Conservation (phyloP, 805 yeast genomes). For the Diddensiella santjacobensis region DNA sequence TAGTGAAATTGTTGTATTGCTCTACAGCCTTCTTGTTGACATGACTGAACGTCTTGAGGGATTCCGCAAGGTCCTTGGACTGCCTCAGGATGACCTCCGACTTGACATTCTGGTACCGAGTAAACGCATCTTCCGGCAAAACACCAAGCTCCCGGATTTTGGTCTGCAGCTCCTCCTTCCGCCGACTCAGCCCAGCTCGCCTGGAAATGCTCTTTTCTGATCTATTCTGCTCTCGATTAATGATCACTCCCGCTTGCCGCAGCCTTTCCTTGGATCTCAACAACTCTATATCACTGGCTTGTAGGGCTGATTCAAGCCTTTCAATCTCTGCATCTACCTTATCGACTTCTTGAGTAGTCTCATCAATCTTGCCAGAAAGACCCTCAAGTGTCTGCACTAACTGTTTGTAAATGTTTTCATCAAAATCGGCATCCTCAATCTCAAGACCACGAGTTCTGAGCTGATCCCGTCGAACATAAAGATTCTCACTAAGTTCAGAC, state of each 20-base stretch:
- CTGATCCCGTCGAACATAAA: slow-evolving; percentile 50
- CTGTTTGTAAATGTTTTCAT: slow-evolving; percentile 5
- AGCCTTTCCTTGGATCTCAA: slow-evolving; percentile 57
- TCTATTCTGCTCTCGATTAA: slow-evolving; percentile 59
- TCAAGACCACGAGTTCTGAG: slow-evolving; percentile 23
- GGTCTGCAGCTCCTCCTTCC: slow-evolving; percentile 68
- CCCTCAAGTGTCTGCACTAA: slow-evolving; percentile 29
- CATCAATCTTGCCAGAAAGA: slow-evolving; percentile 26
- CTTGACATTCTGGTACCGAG: slow-evolving; percentile 40
- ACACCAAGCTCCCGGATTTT: slow-evolving; percentile 83
- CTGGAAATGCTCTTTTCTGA: slow-evolving; percentile 63
- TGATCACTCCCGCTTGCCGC: slow-evolving; percentile 45
- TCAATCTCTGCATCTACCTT: slow-evolving; percentile 17
- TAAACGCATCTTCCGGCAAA: slow-evolving; percentile 79
- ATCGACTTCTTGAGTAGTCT: slow-evolving; percentile 8
- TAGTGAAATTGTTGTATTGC: slow-evolving; percentile 68
- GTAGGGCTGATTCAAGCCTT: slow-evolving; percentile 23
- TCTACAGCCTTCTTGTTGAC: slow-evolving; percentile 89
- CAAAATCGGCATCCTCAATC: background rate
- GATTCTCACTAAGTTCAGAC: slow-evolving; percentile 56
- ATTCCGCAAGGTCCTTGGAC: slow-evolving; percentile 53
- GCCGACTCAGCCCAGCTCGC: slow-evolving; percentile 51
- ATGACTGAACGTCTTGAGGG: slow-evolving; percentile 62
- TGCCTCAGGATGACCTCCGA: slow-evolving; percentile 53
- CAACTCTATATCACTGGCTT: slow-evolving; percentile 39